Evolutionary conservation across 2,329 filamentous ascomycete species (phyloP).

Genomic region (Alternaria ventricosa): DNA sequence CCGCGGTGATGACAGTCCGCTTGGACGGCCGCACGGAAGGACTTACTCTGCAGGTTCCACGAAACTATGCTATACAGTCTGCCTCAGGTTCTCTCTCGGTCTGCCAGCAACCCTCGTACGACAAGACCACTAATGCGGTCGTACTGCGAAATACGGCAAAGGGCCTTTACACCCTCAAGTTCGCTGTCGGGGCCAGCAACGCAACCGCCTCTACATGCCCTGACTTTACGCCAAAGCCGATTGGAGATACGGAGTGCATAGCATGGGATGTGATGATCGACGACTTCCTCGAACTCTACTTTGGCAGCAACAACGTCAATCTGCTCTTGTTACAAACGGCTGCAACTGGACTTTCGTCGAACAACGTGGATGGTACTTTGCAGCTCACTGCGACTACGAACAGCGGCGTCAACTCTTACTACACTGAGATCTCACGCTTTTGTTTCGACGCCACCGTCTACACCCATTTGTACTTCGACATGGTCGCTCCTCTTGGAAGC

Average conservation of each 20-base stretch:
- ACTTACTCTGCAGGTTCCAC: conserved; percentile 7
- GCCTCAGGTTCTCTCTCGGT: conserved; percentile 8
- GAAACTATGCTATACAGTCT: conserved; percentile 3
- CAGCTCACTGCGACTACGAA: conserved; percentile 11
- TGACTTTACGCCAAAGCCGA: conserved; percentile 8
- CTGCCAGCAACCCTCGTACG: conserved; percentile 11
- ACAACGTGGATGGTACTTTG: conserved; percentile 9
- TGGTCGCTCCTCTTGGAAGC: conserved; percentile 8
- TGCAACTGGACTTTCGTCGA: conserved; percentile 11
- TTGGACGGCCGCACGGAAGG: conserved; percentile 6
- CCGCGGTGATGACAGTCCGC: conserved; percentile 9
- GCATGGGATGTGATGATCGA: conserved; percentile 13
- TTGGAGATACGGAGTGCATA: conserved; percentile 9
- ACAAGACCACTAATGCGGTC: conserved; percentile 9
- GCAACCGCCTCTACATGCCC: conserved; percentile 6
- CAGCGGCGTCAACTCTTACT: conserved; percentile 12
- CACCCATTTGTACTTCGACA: conserved; percentile 14
- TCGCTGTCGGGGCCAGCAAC: not conserved
- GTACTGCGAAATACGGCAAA: conserved; percentile 11
- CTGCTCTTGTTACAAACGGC: conserved; percentile 6
- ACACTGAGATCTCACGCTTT: conserved; percentile 13
- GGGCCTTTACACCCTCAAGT: conserved; percentile 3
- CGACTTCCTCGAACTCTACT: conserved; percentile 14
- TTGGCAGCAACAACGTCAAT: conserved; percentile 15
- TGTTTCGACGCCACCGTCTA: conserved; percentile 12